Evolutionary conservation across 495 filamentous ascomycete genomes (phyloP).

Genomic region (Daldinia bambusicola): DNA sequence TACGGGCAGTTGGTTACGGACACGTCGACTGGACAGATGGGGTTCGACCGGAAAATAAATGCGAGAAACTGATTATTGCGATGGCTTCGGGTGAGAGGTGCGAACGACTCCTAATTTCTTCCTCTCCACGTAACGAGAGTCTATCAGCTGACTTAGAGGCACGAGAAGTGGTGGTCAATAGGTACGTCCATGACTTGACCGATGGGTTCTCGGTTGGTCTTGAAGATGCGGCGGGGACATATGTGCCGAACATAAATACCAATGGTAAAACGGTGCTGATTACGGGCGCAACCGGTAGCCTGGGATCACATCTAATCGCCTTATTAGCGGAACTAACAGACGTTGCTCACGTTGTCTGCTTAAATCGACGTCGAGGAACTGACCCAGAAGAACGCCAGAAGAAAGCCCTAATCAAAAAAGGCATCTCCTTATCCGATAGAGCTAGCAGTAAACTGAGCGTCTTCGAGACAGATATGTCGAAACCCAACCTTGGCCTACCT

Average conservation of each 20-base stretch:
- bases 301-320: slow-evolving; percentile 61
- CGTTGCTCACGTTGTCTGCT: slow-evolving; percentile 56
- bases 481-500: slow-evolving; percentile 60
- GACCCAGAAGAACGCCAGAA: slow-evolving; percentile 51
- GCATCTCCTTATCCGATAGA: slow-evolving; percentile 43
- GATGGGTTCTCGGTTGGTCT: slow-evolving; percentile 36
- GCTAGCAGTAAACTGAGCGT: slow-evolving; percentile 47
- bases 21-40: slow-evolving; percentile 63
- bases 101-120: slow-evolving; percentile 36
- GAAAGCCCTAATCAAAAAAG: slow-evolving; percentile 50
- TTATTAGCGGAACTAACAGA: slow-evolving; percentile 47
- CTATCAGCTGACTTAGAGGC: slow-evolving; percentile 41
- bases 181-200: slow-evolving; percentile 34
- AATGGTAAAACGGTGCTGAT: slow-evolving; percentile 58
- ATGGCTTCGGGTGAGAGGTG: slow-evolving; percentile 54
- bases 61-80: slow-evolving; percentile 60
- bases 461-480: slow-evolving; percentile 59
- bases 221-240: slow-evolving; percentile 5
- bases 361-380: slow-evolving; percentile 56
- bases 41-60: slow-evolving; percentile 52
- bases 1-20: slow-evolving; percentile 57
- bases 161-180: slow-evolving; percentile 47
- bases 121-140: slow-evolving; percentile 41
- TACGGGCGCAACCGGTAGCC: slow-evolving; percentile 63
- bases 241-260: slow-evolving; percentile 30